Conservation (phyloP, 305 asterid genomes). For the Ajuga reptans region DNA sequence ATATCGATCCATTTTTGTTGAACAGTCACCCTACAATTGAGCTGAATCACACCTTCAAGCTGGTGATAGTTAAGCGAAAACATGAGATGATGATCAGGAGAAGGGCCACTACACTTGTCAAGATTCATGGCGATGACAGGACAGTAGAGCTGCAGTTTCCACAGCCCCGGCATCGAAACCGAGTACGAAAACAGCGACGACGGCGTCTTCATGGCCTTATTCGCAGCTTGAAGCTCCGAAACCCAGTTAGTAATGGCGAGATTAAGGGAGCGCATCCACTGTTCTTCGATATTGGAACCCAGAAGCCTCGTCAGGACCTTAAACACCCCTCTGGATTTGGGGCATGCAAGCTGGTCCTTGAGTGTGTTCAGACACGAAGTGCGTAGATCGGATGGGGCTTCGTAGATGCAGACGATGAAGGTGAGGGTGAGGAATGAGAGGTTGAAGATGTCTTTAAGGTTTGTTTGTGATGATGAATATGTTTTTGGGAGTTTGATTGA, state of each 20-base stretch:
- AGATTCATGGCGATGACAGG: slow-evolving; percentile 71
- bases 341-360: slow-evolving; percentile 40
- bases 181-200: slow-evolving; percentile 60
- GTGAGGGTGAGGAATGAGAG: slow-evolving; percentile 51
- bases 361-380: slow-evolving; percentile 34
- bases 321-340: slow-evolving; percentile 41
- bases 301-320: slow-evolving; percentile 44
- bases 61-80: slow-evolving; percentile 70
- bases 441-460: slow-evolving; percentile 43
- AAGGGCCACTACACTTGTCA: slow-evolving; percentile 32
- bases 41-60: slow-evolving; percentile 74
- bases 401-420: slow-evolving; percentile 65
- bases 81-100: slow-evolving; percentile 47
- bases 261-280: slow-evolving; percentile 75
- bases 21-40: slow-evolving; percentile 43
- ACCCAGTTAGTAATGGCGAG: slow-evolving; percentile 75
- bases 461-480: background rate
- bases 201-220: slow-evolving; percentile 26
- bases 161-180: slow-evolving; percentile 43
- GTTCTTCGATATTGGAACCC: slow-evolving; percentile 58
- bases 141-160: slow-evolving; percentile 79
- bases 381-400: slow-evolving; percentile 60
- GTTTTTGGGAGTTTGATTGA: slow-evolving; percentile 31
- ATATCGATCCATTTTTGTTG: slow-evolving; percentile 67
- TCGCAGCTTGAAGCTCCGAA: slow-evolving; percentile 31